phyloP scores from a whole-genome alignment of 768 basidiomycete species.

The Polyporus arcularius region DNA sequence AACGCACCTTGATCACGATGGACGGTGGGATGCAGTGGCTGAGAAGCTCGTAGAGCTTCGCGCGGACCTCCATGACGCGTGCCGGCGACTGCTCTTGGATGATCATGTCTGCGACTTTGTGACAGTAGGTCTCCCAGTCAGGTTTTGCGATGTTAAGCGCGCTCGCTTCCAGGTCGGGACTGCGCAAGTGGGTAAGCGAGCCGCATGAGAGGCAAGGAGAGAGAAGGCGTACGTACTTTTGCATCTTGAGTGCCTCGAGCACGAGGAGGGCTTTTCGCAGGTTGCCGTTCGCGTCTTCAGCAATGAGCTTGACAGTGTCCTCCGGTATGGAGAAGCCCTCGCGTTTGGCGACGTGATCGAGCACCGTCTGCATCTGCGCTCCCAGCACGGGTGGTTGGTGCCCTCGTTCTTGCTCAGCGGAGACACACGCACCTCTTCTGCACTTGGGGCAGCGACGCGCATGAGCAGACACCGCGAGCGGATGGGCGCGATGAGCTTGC shows the following conservation, averaged over 20 bases:
- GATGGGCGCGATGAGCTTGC: slow-evolving; percentile 94
- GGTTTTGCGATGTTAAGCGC: slow-evolving; percentile 87
- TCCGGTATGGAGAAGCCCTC: slow-evolving; percentile 82
- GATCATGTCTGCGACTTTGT: slow-evolving; percentile 89
- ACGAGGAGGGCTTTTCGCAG: slow-evolving; percentile 93
- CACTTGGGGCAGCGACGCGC: slow-evolving; percentile 85
- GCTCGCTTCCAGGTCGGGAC: slow-evolving; percentile 76
- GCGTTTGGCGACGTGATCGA: slow-evolving; percentile 76
- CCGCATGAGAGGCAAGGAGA: slow-evolving; percentile 1
- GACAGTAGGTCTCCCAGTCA: slow-evolving; percentile 99
- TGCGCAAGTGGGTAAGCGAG: slow-evolving; percentile 29
- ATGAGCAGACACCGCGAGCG: slow-evolving; percentile 93
- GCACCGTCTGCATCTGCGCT: slow-evolving; percentile 74
- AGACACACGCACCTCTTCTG: slow-evolving; percentile 61
- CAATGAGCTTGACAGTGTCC: slow-evolving; percentile 73
- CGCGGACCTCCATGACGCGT: slow-evolving; percentile 87
- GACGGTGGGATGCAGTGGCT: slow-evolving; percentile 97
- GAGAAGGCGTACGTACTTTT: slow-evolving; percentile 60
- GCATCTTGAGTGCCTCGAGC: slow-evolving; percentile 95
- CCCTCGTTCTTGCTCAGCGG: no score
- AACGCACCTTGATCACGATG: slow-evolving; percentile 80
- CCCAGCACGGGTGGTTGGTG: no score
- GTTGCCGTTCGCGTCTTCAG: slow-evolving; percentile 83
- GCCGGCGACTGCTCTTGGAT: slow-evolving; percentile 87
- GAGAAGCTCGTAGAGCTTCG: slow-evolving; percentile 92